Evolutionary conservation across 164 flowering plant genomes (phyloP).

Genomic region (Sedum album): DNA sequence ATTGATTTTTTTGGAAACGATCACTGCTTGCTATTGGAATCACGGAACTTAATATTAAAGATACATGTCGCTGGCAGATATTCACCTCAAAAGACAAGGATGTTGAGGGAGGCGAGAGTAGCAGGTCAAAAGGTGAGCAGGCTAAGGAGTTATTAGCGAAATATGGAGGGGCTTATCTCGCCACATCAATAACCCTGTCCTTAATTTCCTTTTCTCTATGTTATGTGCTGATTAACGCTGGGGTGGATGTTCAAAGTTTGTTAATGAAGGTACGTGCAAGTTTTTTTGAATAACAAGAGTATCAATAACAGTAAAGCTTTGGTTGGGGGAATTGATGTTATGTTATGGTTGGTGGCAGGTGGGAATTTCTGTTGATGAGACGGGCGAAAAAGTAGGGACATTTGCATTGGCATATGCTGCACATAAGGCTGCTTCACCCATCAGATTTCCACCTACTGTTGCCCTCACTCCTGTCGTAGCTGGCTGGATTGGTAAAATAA

Average conservation of each 20-base stretch:
- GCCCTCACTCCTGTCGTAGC: constrained; percentile 94
- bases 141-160: constrained; percentile 85
- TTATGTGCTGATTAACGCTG: constrained; percentile 64
- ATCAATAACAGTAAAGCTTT: background rate
- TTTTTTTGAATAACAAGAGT: too few relatives aligned
- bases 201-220: constrained; percentile 82
- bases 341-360: constrained; percentile 29
- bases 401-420: constrained; percentile 98
- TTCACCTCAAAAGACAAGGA: constrained; percentile 69
- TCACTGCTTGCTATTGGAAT: background rate
- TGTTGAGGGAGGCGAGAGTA: constrained; percentile 23
- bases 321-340: background rate
- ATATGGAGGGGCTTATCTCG: constrained; percentile 95
- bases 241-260: constrained; percentile 77
- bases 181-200: constrained; percentile 89
- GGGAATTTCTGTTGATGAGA: constrained; percentile 63
- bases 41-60: background rate
- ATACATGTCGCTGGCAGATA: constrained; percentile 39
- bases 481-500: constrained; percentile 83
- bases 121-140: constrained; percentile 71
- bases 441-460: constrained; percentile 95
- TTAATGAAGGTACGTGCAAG: constrained; percentile 92
- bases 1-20: too few relatives aligned
- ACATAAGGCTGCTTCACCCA: constrained; percentile 97
- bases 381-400: constrained; percentile 89